These are phyloP conservation scores for Hanseniaspora vineae DNA, from an alignment of 805 yeast genomes.

Conservation along the genomic window DNA sequence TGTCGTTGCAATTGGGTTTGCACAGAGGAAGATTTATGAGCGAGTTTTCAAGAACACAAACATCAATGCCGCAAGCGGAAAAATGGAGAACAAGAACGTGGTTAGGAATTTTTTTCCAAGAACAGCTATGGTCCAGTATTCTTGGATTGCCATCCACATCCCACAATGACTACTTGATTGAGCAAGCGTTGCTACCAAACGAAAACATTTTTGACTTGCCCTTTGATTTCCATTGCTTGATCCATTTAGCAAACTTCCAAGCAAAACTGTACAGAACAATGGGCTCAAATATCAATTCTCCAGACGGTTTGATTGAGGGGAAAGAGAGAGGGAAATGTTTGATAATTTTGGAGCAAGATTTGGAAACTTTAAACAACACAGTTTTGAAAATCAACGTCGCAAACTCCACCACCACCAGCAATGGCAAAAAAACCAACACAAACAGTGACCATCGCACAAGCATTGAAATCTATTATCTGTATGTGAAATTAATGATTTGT, in stretches of 20 bases:
- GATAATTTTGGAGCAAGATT: slow-evolving; percentile 64
- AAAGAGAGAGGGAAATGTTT: slow-evolving; percentile 69
- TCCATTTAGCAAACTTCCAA: slow-evolving; percentile 69
- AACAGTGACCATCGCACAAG: slow-evolving; percentile 22
- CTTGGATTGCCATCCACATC: slow-evolving; percentile 81
- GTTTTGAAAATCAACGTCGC: slow-evolving; percentile 16
- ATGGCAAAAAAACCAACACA: too few species aligned
- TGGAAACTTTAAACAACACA: slow-evolving; percentile 40
- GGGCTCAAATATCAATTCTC: slow-evolving; percentile 75
- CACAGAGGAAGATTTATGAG: slow-evolving; percentile 86
- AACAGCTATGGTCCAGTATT: slow-evolving; percentile 82
- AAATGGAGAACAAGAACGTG: slow-evolving; percentile 91
- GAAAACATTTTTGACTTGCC: slow-evolving; percentile 31
- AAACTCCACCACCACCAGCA: too few species aligned
- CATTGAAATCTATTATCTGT: slow-evolving; percentile 66
- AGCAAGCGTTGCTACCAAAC: slow-evolving; percentile 37
- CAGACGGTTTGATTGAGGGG: slow-evolving; percentile 83
- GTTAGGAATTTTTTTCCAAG: slow-evolving; percentile 78
- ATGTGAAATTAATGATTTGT: slow-evolving; percentile 70
- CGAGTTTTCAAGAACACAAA: slow-evolving; percentile 85
- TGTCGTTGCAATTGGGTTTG: slow-evolving; percentile 76
- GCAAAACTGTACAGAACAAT: slow-evolving; percentile 70
- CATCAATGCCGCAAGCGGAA: slow-evolving; percentile 77
- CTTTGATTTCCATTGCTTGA: slow-evolving; percentile 53
- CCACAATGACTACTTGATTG: slow-evolving; percentile 71